Evolutionary conservation across 768 basidiomycete species (phyloP), one percentile per base, ranked within the genome.

Genomic region (Termitomyces sp.): DNA sequence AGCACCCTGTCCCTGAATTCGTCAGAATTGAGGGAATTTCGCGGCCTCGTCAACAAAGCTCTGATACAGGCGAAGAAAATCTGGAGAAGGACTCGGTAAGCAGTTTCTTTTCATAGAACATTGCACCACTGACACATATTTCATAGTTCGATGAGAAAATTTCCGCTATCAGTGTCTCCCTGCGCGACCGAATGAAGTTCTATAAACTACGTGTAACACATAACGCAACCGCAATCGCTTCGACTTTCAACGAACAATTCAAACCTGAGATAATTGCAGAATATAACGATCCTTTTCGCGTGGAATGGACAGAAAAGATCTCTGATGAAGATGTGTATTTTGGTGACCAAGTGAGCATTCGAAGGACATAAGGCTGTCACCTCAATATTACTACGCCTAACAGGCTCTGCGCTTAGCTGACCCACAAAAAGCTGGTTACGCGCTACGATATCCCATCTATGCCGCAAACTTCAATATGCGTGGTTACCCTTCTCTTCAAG

Each of bases 241-340:
- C 87, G 6, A 85, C 83, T 12, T 94, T 90, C 73, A 97, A 96
- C 69, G 85, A 86, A 61, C 87, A 88, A 62, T 92, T 94, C 71
- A 85, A 86, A 69, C 90, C 93, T 2, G 92, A 96, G 69, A 84
- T 84, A n/a, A 92, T 98, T 40, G 81, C 87, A 7, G 92, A 94
- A 63, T 81, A 85, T 53, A 93, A 93, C 67, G 96, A 96, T 69
- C 87, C 89, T 12, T 91, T 86, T 70, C 79, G 85, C 48, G 81
- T 93, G 11, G 91, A 96, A 54, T 98, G 96, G 96, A 88, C 94
- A 33, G 81, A 84, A 22, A 73, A 78, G 1, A 66, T 74, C 5
- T 74, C 79, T 16, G 70, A 74, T 15, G 81, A 85, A 32, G 83
- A 85, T 16, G 77, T 81, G 55, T 72, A 90, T 32, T 79, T 92